Base-by-base conservation (phyloP, 306 rosid genomes). In the Begonia peltatifolia region DNA sequence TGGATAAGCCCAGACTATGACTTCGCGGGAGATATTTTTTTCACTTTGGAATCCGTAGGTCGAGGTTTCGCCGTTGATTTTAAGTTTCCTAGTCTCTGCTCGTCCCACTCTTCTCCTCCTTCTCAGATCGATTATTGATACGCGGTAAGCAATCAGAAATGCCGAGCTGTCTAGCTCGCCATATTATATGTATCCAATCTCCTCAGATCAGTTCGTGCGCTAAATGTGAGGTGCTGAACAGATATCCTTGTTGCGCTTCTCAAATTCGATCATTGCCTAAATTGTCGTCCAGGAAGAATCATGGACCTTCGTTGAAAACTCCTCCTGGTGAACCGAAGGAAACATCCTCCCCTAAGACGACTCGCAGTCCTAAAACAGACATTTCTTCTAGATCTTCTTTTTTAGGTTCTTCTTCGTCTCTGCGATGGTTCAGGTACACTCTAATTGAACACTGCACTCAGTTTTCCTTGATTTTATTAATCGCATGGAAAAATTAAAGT, bases 161-260 rank as follows among this genome's bases (percentile, higher is more conserved):
- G 84, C 79, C 81, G 41, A 52, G 17, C 57, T 9, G 47, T 68
- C 65, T 71, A 54, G 63, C 69, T 3, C 65, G 47, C 52, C 63
- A 57, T 4, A 38, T 57, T 54, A 66, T 62, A 14, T 68, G 62
- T 17, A 11, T 71, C 18, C 57, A 63, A 49, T 67, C 77, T 9
- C 63, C 60, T 5, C 52, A 65, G 14, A 9, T 54, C 58, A 56
- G 62, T 63, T 35, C 14, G 11, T 52, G 62, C 8, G 59, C 54
- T 10, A 73, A 52, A 36, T 23, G 63, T 9, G 72, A 55, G 51
- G 10, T 60, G 2, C 44, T 61, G 11, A 53, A 6, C 70, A 59
- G 78, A 63, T 70, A 47, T 67, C 60, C 74, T 30, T 47, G 42
- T 54, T 57, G 54, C 48, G 12, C 41, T 2, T 14, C 52, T 38